Conservation (phyloP, 2,329 filamentous ascomycete species). For the Trichoderma atroviride region DNA sequence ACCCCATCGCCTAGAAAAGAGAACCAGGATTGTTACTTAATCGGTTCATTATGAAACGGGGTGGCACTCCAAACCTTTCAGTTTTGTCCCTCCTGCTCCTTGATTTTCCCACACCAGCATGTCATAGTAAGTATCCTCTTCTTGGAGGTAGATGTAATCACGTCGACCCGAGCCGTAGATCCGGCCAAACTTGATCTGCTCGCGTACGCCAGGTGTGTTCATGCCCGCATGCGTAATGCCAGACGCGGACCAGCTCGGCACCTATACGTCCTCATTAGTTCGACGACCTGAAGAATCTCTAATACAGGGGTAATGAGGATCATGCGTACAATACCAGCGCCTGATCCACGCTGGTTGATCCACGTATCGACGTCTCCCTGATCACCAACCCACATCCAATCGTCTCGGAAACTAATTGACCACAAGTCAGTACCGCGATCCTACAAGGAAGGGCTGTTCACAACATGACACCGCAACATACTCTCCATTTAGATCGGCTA, state of each 20-base stretch:
- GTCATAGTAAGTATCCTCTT: not conserved
- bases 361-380: slow-evolving; percentile 7
- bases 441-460: no score
- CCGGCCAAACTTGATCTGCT: slow-evolving; percentile 2
- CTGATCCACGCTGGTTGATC: slow-evolving; percentile 1
- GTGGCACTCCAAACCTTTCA: not conserved
- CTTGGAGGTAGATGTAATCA: slow-evolving; percentile 1
- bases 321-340: slow-evolving; percentile 4
- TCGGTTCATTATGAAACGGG: not conserved
- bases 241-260: not conserved
- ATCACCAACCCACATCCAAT: slow-evolving; percentile 6
- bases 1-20: slow-evolving; percentile 4
- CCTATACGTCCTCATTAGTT: not conserved
- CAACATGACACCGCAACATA: no score
- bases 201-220: slow-evolving; percentile 2
- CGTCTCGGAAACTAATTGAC: not conserved
- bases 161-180: slow-evolving; percentile 10
- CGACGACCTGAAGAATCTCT: no score
- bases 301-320: not conserved
- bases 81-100: not conserved
- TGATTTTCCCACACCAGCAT: slow-evolving; percentile 1
- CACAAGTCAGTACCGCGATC: not conserved
- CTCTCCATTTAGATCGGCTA: no score
- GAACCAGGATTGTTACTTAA: not conserved
- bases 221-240: not conserved